Percentiles rank a stretch among this genome's conserved stretches.
Evolutionary conservation across 2,329 filamentous ascomycete genomes (phyloP).

Genomic region (Penicillium sp.): DNA sequence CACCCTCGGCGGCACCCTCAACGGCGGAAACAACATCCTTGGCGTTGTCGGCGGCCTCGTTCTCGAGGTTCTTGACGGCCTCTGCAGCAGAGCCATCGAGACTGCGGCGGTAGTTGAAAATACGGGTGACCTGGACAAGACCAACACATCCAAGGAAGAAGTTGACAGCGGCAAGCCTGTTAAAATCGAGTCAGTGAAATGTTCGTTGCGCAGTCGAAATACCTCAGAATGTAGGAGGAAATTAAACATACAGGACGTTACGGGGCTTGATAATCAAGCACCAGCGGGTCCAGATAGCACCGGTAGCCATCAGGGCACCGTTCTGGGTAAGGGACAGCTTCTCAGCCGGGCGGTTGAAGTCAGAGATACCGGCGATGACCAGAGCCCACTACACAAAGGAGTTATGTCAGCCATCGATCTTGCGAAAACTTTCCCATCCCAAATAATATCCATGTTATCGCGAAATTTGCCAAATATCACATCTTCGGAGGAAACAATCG

Average conservation of each 20-base stretch:
- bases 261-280: constrained; percentile 94
- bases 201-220: not conserved
- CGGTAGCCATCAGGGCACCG: constrained; percentile 82
- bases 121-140: constrained; percentile 75
- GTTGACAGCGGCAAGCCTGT: constrained; percentile 87
- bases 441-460: not conserved
- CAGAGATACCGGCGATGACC: constrained; percentile 86
- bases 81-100: constrained; percentile 51
- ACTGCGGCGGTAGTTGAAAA: constrained; percentile 61
- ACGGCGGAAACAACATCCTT: constrained; percentile 30
- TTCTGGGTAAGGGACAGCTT: constrained; percentile 94
- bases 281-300: constrained; percentile 97
- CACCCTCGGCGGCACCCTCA: constrained; percentile 27
- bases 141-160: constrained; percentile 94
- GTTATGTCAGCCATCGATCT: constrained; percentile 3
- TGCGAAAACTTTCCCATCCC: not conserved
- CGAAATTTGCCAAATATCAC: not conserved
- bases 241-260: constrained; percentile 72
- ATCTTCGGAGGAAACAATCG: not conserved
- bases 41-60: constrained; percentile 37
- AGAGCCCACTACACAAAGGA: constrained; percentile 69
- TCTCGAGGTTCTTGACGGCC: constrained; percentile 40
- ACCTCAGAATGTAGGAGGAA: not conserved
- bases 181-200: constrained; percentile 8
- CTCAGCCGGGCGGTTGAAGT: constrained; percentile 87